A percentile compares a stretch with the other conserved stretches of the same genome.
Evolutionary conservation across 495 filamentous ascomycete species (phyloP).

Genomic region (Cairneyella variabilis): DNA sequence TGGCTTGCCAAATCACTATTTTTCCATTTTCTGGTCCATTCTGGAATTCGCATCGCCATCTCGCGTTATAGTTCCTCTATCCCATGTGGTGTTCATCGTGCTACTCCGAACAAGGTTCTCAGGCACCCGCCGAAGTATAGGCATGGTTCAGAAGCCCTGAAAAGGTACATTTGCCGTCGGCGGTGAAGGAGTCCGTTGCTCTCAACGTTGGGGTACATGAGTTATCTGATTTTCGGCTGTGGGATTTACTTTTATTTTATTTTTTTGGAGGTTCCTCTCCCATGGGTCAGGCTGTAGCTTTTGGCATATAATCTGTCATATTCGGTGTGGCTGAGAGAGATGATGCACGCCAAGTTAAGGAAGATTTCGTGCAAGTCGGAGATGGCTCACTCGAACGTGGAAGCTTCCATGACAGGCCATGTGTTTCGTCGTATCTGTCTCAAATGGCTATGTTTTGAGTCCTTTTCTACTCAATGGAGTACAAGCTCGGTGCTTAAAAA

Average conservation of each 20-base stretch:
- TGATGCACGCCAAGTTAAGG: neutral
- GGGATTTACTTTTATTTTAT: no score
- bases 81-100: neutral
- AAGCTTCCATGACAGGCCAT: neutral
- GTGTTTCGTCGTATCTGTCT: neutral
- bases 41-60: no score
- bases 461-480: no score
- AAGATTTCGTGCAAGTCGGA: neutral
- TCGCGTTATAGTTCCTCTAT: neutral
- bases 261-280: no score
- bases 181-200: no score
- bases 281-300: neutral
- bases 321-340: neutral
- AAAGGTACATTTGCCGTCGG: no score
- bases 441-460: no score
- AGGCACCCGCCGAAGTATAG: neutral
- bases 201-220: neutral
- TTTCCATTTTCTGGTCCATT: neutral
- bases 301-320: slow-evolving; percentile 9
- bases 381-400: neutral
- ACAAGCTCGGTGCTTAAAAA: neutral
- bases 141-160: no score
- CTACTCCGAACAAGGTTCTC: neutral
- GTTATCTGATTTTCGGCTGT: neutral
- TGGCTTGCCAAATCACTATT: neutral